phyloP scores from a whole-genome alignment of 2,329 filamentous ascomycete genomes.

The Trichocomaceae sp. region DNA sequence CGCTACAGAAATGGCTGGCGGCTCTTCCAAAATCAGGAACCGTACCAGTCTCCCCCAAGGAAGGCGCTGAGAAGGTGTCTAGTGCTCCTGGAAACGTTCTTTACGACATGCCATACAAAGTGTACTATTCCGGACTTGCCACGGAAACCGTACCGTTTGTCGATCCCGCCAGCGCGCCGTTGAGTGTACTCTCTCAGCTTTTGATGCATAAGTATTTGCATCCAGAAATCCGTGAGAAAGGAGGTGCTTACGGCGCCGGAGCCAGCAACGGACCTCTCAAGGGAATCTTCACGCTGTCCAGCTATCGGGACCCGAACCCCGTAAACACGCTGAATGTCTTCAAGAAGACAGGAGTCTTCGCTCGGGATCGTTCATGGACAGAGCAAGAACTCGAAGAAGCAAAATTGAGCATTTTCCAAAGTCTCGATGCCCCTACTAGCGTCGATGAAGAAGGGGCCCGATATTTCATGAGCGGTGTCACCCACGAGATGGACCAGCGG shows the following conservation, averaged over 20 bases:
- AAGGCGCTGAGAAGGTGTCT: slow-evolving; percentile 25
- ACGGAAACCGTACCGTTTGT: slow-evolving; percentile 80
- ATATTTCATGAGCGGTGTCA: slow-evolving; percentile 76
- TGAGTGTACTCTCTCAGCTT: slow-evolving; percentile 84
- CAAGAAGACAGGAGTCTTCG: slow-evolving; percentile 74
- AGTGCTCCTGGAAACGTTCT: slow-evolving; percentile 59
- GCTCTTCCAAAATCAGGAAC: slow-evolving; percentile 46
- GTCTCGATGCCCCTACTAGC: slow-evolving; percentile 77
- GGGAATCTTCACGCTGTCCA: slow-evolving; percentile 89
- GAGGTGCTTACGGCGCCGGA: slow-evolving; percentile 89
- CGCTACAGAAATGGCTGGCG: slow-evolving; percentile 64
- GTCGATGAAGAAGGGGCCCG: slow-evolving; percentile 85
- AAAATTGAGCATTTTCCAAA: slow-evolving; percentile 90
- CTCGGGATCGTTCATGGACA: slow-evolving; percentile 71
- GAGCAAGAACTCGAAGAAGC: slow-evolving; percentile 87
- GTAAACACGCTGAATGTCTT: slow-evolving; percentile 82
- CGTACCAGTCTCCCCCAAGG: slow-evolving; percentile 24
- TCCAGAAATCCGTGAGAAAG: slow-evolving; percentile 95
- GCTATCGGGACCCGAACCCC: slow-evolving; percentile 93
- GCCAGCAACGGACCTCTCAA: slow-evolving; percentile 74
- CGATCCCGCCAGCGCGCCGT: slow-evolving; percentile 64
- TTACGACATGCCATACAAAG: slow-evolving; percentile 92
- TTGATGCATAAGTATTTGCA: slow-evolving; percentile 95
- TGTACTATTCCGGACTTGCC: slow-evolving; percentile 84
- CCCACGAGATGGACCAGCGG: slow-evolving; percentile 80